Conservation (phyloP, 2,329 filamentous ascomycete species). For the Cytospora piceae region DNA sequence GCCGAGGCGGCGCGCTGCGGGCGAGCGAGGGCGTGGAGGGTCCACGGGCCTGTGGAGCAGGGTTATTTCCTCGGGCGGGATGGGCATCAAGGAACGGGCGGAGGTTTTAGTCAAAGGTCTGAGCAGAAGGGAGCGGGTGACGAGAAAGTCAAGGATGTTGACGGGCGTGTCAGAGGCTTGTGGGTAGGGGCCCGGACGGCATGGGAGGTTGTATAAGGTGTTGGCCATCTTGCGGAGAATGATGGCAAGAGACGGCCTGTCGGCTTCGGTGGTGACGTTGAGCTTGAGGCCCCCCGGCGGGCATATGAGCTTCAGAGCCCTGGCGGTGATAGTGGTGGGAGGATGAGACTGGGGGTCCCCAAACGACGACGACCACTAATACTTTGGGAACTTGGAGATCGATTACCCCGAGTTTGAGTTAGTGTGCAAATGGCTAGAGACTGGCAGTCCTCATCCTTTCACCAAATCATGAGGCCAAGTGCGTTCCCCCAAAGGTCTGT, state of each 20-base stretch:
- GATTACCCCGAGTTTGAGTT: no score
- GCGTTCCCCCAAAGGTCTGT: background rate
- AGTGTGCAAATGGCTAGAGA: no score
- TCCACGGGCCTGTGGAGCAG: slow-evolving; percentile 90
- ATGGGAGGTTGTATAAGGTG: slow-evolving; percentile 95
- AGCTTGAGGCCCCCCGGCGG: slow-evolving; percentile 3
- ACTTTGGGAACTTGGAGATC: no score
- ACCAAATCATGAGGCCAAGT: background rate
- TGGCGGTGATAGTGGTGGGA: background rate
- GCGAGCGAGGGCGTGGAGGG: slow-evolving; percentile 80
- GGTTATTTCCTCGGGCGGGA: slow-evolving; percentile 73
- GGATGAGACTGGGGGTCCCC: background rate
- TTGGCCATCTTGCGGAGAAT: slow-evolving; percentile 85
- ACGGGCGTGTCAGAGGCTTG: slow-evolving; percentile 78
- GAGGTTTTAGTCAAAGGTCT: slow-evolving; percentile 62
- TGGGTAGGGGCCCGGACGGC: slow-evolving; percentile 79
- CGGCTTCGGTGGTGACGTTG: slow-evolving; percentile 81
- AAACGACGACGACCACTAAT: background rate
- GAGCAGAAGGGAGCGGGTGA: slow-evolving; percentile 30
- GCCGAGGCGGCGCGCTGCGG: slow-evolving; percentile 78
- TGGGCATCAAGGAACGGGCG: slow-evolving; percentile 84
- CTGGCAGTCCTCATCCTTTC: no score
- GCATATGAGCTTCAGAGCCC: background rate
- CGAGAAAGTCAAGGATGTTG: slow-evolving; percentile 62
- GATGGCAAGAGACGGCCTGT: slow-evolving; percentile 75